Evolutionary conservation across 441 rosid genomes (phyloP).

Genomic region (Arabidopsis lyrata): DNA sequence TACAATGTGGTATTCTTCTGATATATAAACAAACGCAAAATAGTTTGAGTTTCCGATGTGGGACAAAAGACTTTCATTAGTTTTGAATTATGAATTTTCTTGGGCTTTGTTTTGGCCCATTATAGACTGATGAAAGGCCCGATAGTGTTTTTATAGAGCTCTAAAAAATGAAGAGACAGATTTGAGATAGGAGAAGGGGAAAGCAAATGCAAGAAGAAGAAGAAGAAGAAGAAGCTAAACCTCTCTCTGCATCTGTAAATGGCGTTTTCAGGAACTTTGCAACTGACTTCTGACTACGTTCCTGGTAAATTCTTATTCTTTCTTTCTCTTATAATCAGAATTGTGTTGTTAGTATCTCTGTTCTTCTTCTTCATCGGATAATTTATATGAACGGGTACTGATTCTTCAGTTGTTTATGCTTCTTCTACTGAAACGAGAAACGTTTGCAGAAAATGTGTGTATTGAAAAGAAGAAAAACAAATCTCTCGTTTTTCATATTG

Average conservation of each 20-base stretch:
- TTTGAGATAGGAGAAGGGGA: slow-evolving; percentile 5
- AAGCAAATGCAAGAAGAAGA: slow-evolving; percentile 22
- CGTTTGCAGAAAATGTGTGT: not conserved
- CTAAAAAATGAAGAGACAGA: not conserved
- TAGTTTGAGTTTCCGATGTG: not conserved
- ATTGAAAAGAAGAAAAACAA: too few relatives aligned
- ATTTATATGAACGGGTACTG: not conserved
- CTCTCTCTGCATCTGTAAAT: slow-evolving; percentile 13
- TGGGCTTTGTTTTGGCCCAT: slow-evolving; percentile 10
- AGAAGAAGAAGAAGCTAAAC: slow-evolving; percentile 21
- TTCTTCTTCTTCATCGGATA: slow-evolving; percentile 6
- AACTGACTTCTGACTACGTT: slow-evolving; percentile 33
- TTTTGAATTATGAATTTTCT: not conserved
- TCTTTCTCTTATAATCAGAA: not conserved
- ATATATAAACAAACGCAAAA: not conserved
- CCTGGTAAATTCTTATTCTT: slow-evolving; percentile 14
- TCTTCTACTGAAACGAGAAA: slow-evolving; percentile 3
- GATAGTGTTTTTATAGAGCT: not conserved
- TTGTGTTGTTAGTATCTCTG: not conserved
- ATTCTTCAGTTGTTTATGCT: not conserved
- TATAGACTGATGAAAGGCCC: not conserved
- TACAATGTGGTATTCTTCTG: accelerated
- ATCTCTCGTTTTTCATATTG: too few relatives aligned
- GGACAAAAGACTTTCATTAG: not conserved
- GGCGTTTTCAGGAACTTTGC: slow-evolving; percentile 39